These are phyloP conservation scores for Dorcoceras hygrometricum DNA, from an alignment of 257 asterid species.

Conservation along the genomic window DNA sequence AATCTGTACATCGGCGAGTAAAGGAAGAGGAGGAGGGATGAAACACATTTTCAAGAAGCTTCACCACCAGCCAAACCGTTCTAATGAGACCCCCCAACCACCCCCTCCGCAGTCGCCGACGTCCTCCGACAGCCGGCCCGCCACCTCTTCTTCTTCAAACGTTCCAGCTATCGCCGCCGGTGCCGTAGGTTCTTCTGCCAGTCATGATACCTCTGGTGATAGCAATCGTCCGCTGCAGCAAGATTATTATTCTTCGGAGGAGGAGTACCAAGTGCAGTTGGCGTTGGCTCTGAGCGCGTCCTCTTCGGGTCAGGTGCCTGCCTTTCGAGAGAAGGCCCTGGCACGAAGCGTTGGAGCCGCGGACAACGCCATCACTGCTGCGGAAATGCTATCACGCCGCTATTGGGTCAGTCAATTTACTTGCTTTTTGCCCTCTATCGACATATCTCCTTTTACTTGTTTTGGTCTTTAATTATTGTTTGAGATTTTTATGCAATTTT, in stretches of 20 bases:
- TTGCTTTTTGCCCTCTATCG: neutral
- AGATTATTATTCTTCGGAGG: conserved; percentile 86
- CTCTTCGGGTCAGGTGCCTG: conserved; percentile 56
- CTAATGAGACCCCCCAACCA: conserved; percentile 67
- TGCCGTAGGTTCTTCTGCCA: conserved; percentile 16
- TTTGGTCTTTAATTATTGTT: too few species aligned
- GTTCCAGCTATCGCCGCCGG: conserved; percentile 28
- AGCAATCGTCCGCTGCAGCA: conserved; percentile 43
- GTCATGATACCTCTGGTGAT: conserved; percentile 22
- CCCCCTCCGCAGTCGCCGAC: conserved; percentile 43
- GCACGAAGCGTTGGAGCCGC: conserved; percentile 30
- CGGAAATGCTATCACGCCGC: conserved; percentile 83
- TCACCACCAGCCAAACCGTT: conserved; percentile 90
- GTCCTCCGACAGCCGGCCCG: conserved; percentile 31
- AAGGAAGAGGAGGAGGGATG: conserved; percentile 55
- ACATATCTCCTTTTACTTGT: too few species aligned
- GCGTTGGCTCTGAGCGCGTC: conserved; percentile 96
- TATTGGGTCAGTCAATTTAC: conserved; percentile 72
- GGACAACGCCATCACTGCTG: conserved; percentile 58
- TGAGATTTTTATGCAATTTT: neutral
- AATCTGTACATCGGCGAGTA: conserved; percentile 13
- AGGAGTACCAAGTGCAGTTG: conserved; percentile 89
- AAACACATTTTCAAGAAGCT: conserved; percentile 97
- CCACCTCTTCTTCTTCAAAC: conserved; percentile 26
- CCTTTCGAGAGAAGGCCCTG: conserved; percentile 35